Conservation (phyloP, 176 grass and related monocot species). For the Tillandsia fasciculata region DNA sequence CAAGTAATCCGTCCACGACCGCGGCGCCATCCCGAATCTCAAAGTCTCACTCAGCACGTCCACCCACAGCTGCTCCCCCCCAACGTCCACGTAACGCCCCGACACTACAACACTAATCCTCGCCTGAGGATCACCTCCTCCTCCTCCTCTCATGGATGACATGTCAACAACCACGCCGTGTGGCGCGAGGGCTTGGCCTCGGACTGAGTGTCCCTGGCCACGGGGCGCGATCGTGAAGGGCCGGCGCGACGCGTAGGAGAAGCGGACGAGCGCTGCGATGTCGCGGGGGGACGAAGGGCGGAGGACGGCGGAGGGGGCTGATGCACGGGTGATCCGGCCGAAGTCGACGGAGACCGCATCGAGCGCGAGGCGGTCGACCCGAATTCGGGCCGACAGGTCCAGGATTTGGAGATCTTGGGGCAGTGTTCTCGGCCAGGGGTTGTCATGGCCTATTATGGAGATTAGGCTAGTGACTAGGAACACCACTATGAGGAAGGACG, state of each 20-base stretch:
- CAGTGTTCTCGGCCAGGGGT: not conserved
- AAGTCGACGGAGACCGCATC: not conserved
- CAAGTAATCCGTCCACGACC: slow-evolving; percentile 60
- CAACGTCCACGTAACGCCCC: slow-evolving; percentile 35
- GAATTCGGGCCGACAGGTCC: not conserved
- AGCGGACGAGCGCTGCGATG: not conserved
- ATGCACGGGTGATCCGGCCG: not conserved
- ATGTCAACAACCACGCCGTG: slow-evolving; percentile 22
- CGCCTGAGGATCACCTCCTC: not conserved
- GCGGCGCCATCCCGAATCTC: slow-evolving; percentile 29
- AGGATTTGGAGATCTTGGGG: not conserved
- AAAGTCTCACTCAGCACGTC: slow-evolving; percentile 46
- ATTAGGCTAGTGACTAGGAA: not conserved
- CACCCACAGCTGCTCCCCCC: slow-evolving; percentile 76
- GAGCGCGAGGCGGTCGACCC: not conserved
- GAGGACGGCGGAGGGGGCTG: not conserved
- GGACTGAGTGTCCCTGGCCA: slow-evolving; percentile 38
- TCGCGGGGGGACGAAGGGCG: not conserved
- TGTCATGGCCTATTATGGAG: not conserved
- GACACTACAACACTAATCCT: slow-evolving; percentile 15
- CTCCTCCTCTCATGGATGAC: not conserved
- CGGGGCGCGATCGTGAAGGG: slow-evolving; percentile 32
- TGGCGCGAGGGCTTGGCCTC: slow-evolving; percentile 25
- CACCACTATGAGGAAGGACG: not conserved
- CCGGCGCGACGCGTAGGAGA: not conserved